Base-by-base conservation (phyloP, 208 protist genomes). In the Leishmania martiniquensis region DNA sequence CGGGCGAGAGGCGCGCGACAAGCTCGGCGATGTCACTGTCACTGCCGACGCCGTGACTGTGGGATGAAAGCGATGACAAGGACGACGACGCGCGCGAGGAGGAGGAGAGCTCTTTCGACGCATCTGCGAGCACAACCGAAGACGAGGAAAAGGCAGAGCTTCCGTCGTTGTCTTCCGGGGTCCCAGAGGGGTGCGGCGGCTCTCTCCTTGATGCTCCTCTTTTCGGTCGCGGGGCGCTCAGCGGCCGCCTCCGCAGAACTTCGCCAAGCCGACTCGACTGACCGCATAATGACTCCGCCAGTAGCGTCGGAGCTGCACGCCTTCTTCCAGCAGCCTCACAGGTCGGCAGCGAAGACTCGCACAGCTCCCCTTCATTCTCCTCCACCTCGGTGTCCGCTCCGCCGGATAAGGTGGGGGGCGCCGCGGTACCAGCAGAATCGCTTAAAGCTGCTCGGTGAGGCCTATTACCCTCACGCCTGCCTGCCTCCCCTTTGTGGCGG, bases 1-100 rank as follows among this genome's bases (percentile, higher is more conserved):
- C 6, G 17, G 63, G 75, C 17, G 70, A 84, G 12, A 80, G 69
- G 17, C 66, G 60, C 13, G 67, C n/a, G 3, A 71, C 75, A 2
- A 80, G 74, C 59, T 47, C 75, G 25, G 49, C 55, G 37, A 80
- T 59, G 75, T 76, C 80, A 54, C 69, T 76, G 15, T 47, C 65
- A 34, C 9, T 69, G 34, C 51, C 54, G 39, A 44, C 74, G 72
- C 51, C 63, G 42, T 22, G 17, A 17, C 45, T 68, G 55, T 37
- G 42, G 42, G 29, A 37, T 20, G 42, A 52, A 42, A 37, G 44
- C 44, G 45, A 39, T 20, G 77, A 54, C 12, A 39, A 52, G 6
- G 65, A 63, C 6, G 29, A 49, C n/a, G 34, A 37, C 15, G 57
- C 4, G 10, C n/a, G 15, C 4, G 68, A 57, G 6, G 68, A 72